Base-by-base conservation (phyloP, 2,329 filamentous ascomycete species). In the Rachicladosporium sp. region DNA sequence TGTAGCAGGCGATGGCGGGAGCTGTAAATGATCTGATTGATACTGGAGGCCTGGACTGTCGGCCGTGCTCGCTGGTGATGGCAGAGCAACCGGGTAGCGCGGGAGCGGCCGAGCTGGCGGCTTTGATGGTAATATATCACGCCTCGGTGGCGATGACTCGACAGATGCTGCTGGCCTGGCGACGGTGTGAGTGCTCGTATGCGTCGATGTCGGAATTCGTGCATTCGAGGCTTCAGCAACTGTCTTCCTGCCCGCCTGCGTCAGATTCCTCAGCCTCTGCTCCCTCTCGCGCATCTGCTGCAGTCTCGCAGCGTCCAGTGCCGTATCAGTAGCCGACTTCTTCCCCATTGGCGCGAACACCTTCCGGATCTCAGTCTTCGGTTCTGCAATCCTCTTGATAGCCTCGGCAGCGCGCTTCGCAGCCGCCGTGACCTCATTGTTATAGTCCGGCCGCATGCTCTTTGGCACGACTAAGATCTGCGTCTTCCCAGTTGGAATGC, bases 381-480 rank as follows among this genome's bases (percentile, higher is more conserved):
- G 35, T 12, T 36, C 39, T 3, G 39, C 39, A 15, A 30, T 32
- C 10, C 37, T 41, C 35, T 41, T 41, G 8, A 31, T 31, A 7
- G 36, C 39, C 3, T 34, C 39, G 3, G 39, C 39, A 29, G 39
- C 39, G 21, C 34, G 29, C 30, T 12, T 13, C 10, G 37, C 39
- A 19, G 39, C 39, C 13, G 36, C 39, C 9, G 33, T 31, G 4
- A 21, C 35, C 6, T 34, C 23, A 10, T 41, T 41, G 5, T 21
- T 27, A 6, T 36, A 36, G 15, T 41, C 35, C 8, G 30, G 21
- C 23, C 33, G 27, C 39, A 41, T 41, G 21, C 39, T 41, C 34
- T 30, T 41, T 6, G 39, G 39, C 4, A 35, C 35, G 10, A 34
- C 39, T 9, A 19, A 11, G 21, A 41, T 41, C 11, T 41, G 39